Percentiles rank a stretch among this genome's conserved stretches.
Evolutionary conservation across 257 asterid species (phyloP).

Genomic region (Salvia miltiorrhiza): DNA sequence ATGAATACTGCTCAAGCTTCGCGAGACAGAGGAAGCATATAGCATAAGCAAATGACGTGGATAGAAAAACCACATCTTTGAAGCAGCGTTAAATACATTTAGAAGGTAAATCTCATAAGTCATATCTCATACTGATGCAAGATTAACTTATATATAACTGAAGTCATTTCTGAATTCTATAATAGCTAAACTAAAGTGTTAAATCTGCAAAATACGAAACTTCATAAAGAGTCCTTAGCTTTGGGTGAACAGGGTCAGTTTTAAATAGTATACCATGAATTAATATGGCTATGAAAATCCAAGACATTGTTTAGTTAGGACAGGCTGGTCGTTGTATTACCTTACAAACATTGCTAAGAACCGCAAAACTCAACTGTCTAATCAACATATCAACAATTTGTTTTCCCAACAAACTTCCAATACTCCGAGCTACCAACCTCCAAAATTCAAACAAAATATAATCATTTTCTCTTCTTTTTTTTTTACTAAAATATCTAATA

Average conservation of each 20-base stretch:
- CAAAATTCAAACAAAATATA: too few relatives aligned
- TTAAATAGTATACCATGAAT: background rate
- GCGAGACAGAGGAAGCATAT: too few relatives aligned
- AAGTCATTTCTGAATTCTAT: background rate
- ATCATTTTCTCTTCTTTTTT: too few relatives aligned
- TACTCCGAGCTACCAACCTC: background rate
- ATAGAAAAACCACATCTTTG: background rate
- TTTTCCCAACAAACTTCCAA: background rate
- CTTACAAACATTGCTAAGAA: background rate
- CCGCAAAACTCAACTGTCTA: background rate
- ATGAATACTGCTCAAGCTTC: too few relatives aligned
- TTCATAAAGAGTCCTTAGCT: background rate
- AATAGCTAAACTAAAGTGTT: background rate
- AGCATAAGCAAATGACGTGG: background rate
- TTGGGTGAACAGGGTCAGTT: background rate
- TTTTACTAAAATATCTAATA: too few relatives aligned
- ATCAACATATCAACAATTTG: background rate
- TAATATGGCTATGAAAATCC: background rate
- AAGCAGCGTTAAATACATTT: background rate
- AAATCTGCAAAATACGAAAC: background rate
- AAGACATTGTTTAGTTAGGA: background rate
- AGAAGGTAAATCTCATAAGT: background rate
- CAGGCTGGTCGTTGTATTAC: background rate
- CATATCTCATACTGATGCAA: background rate
- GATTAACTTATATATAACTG: background rate